Base-by-base conservation (phyloP, 345 rosid genomes). In the Citrus australasica region DNA sequence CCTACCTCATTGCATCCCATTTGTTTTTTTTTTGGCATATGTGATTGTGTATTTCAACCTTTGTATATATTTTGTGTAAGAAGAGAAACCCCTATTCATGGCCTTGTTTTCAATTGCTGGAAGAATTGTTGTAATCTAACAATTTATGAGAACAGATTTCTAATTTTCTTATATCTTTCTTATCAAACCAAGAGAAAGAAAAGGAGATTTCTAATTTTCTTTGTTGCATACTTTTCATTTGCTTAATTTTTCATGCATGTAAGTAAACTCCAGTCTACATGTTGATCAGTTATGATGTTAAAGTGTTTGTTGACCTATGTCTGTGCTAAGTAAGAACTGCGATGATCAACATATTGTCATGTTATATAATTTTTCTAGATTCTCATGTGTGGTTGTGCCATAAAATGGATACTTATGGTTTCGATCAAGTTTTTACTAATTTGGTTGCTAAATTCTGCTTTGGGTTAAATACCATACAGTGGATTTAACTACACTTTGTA, bases 371-470 rank as follows among this genome's bases (percentile, higher is more conserved):
- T 42, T 16, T 48, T 33, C 35, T 48, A 13, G 25, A 28, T 65
- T 48, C 19, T 48, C 4, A 11, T 21, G 30, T 56, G 21, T 33
- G 51, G 28, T 64, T 71, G 35, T 72, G 32, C 64, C 22, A 35
- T 76, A 37, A 2, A 0, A 71, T 21, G 19, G 53, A 60, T 63
- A 28, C 33, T 74, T 78, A 58, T 22, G 62, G 8, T 69, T 38
- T 78, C 9, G 8, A 56, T 37, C 63, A 61, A 22, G 60, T 11
- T 62, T 16, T 37, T 38, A 28, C 38, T 66, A 13, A 65, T 67
- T 60, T 82, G 73, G 60, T 30, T 75, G 33, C 70, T 37, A 13
- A 71, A 25, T 51, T 51, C 59, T 73, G 40, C 22, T 55, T 74
- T 62, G 25, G 38, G 66, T 25, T 7, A 65, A 25, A 42, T 65